These are phyloP conservation scores for Cryphonectria radicalis DNA, from an alignment of 2,329 filamentous ascomycete genomes.

Conservation along the genomic window DNA sequence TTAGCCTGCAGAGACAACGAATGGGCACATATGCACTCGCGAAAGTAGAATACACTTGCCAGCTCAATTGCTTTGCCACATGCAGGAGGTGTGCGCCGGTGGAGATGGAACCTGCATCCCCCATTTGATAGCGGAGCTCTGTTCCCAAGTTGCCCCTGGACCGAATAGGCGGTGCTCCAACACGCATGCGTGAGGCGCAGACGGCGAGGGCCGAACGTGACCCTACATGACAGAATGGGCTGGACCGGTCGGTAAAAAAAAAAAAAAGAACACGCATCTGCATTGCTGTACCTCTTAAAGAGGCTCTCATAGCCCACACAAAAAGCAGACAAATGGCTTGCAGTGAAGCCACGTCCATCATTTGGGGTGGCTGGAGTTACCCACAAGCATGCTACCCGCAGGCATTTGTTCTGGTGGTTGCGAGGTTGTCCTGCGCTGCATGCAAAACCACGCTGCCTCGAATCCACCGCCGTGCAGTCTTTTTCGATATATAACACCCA, in stretches of 20 bases:
- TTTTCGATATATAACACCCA: not conserved
- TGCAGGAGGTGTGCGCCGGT: not conserved
- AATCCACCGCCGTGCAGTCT: not conserved
- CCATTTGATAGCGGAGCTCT: not conserved
- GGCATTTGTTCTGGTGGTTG: not conserved
- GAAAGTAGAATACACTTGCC: not conserved
- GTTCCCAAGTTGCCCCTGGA: not conserved
- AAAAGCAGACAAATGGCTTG: not conserved
- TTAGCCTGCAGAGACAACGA: not conserved
- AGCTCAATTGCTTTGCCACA: slow-evolving; percentile 4
- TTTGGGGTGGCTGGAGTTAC: not conserved
- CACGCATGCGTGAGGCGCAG: not conserved
- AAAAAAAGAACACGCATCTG: not conserved
- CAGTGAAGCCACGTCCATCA: not conserved
- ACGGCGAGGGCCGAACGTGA: not conserved
- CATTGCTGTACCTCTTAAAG: not conserved
- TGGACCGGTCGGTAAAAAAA: not conserved
- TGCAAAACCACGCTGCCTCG: not conserved
- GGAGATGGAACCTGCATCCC: not conserved
- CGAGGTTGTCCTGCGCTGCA: not conserved
- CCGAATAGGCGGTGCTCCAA: not conserved
- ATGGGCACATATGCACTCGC: not conserved
- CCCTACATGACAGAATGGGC: not conserved
- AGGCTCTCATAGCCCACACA: not conserved
- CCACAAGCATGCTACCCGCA: not conserved